Evolutionary conservation across 1,284 basidiomycete species (phyloP).

Genomic region (Pisolithus thermaeus): DNA sequence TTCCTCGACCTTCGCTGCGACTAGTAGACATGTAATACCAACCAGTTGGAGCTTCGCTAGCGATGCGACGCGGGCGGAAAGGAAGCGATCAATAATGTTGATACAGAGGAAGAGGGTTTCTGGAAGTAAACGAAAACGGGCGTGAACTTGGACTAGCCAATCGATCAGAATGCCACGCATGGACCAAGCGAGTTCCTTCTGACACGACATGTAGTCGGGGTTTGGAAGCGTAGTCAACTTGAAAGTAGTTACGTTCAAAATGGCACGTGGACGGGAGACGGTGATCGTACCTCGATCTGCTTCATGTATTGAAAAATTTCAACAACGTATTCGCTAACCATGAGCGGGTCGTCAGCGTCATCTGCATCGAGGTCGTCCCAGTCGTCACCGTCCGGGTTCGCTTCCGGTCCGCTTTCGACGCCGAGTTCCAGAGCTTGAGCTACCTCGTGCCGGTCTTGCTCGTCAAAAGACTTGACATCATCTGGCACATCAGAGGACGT

Average conservation of each 20-base stretch:
- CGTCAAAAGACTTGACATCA: slow-evolving; percentile 35
- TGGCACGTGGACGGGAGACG: not conserved
- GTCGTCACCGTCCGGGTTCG: slow-evolving; percentile 52
- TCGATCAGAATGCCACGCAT: slow-evolving; percentile 95
- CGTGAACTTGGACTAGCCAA: slow-evolving; percentile 96
- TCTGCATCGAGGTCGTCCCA: slow-evolving; percentile 93
- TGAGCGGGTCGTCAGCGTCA: slow-evolving; percentile 90
- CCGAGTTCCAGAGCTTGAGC: slow-evolving; percentile 35
- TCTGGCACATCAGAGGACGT: slow-evolving; percentile 67
- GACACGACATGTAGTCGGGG: slow-evolving; percentile 85
- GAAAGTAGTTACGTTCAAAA: slow-evolving; percentile 5
- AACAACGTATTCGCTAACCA: slow-evolving; percentile 95
- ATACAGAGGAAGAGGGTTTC: slow-evolving; percentile 94
- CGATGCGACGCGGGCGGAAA: slow-evolving; percentile 85
- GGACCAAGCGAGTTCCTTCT: slow-evolving; percentile 88
- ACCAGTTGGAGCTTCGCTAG: slow-evolving; percentile 93
- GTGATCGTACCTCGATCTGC: slow-evolving; percentile 51
- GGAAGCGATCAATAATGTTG: slow-evolving; percentile 97
- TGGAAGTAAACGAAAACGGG: slow-evolving; percentile 88
- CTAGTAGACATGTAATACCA: slow-evolving; percentile 90
- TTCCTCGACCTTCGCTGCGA: slow-evolving; percentile 95
- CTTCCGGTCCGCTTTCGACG: slow-evolving; percentile 43
- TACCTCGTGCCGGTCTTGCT: slow-evolving; percentile 22
- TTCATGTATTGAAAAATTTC: slow-evolving; percentile 96
- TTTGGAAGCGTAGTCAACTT: slow-evolving; percentile 82